Evolutionary conservation across 2,329 filamentous ascomycete genomes (phyloP).

Genomic region (Anisogramma anomala): DNA sequence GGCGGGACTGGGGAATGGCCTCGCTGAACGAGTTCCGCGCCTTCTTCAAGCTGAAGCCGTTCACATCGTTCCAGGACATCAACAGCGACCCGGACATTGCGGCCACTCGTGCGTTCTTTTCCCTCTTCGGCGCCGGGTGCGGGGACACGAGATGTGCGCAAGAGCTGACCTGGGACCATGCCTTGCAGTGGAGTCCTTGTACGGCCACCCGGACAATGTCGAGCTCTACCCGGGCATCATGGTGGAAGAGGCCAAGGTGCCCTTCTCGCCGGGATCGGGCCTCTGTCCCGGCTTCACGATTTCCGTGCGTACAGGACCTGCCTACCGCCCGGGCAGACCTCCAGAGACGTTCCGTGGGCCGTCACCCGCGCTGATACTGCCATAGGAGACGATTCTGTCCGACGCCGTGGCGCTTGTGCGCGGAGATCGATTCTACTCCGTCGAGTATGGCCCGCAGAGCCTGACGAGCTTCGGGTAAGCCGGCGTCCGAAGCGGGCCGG

Average conservation of each 20-base stretch:
- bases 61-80: constrained; percentile 47
- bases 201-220: constrained; percentile 53
- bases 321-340: constrained; percentile 12
- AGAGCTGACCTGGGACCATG: not conserved
- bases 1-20: constrained; percentile 49
- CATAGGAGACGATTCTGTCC: constrained; percentile 39
- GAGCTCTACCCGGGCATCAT: constrained; percentile 57
- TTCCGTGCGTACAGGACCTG: not conserved
- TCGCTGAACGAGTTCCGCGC: constrained; percentile 54
- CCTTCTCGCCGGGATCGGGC: constrained; percentile 1
- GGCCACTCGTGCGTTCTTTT: constrained; percentile 23
- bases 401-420: constrained; percentile 52
- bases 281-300: constrained; percentile 7
- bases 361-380: not conserved
- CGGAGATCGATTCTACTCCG: constrained; percentile 53
- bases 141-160: too few relatives aligned
- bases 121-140: not conserved
- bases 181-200: constrained; percentile 39
- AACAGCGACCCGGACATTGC: constrained; percentile 46
- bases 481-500: too few relatives aligned
- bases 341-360: constrained; percentile 19
- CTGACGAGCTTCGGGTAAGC: constrained; percentile 56
- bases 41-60: constrained; percentile 48
- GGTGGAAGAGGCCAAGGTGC: constrained; percentile 26
- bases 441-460: constrained; percentile 46